A percentile compares a stretch with the other conserved stretches of the same genome.
Evolutionary conservation across 176 grass and related monocot species (phyloP).

Genomic region (Aegilops longissima): DNA sequence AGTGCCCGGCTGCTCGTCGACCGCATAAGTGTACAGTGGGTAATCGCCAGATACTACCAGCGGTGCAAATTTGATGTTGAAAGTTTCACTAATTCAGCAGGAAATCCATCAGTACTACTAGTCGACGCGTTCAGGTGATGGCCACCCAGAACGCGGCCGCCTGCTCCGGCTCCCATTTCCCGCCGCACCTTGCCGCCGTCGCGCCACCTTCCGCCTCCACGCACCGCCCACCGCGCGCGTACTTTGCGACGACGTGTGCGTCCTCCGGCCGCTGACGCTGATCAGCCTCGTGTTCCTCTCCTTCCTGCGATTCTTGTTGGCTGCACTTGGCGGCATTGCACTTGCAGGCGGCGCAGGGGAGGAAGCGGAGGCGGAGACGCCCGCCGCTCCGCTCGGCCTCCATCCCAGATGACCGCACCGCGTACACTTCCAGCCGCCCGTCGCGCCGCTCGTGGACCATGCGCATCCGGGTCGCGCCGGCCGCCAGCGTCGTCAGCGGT

Average conservation of each 20-base stretch:
- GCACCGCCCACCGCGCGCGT: constrained; percentile 42
- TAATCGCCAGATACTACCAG: no score
- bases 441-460: constrained; percentile 58
- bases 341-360: background rate
- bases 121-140: background rate
- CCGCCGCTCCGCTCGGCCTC: constrained; percentile 66
- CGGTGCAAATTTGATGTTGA: background rate
- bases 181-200: background rate
- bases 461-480: constrained; percentile 26
- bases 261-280: background rate
- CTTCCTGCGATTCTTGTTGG: constrained; percentile 2
- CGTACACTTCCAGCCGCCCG: constrained; percentile 60
- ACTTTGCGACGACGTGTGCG: constrained; percentile 25
- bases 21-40: no score
- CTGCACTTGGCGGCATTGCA: constrained; percentile 3
- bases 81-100: background rate
- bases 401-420: constrained; percentile 33
- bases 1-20: no score
- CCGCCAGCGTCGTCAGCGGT: constrained; percentile 52
- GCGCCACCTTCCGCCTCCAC: constrained; percentile 30
- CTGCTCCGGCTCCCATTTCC: constrained; percentile 31
- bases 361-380: constrained; percentile 48
- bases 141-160: constrained; percentile 15
- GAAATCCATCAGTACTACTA: background rate
- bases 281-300: background rate